phyloP scores from a whole-genome alignment of 805 yeast species.

The Yamadazyma tumulicola region DNA sequence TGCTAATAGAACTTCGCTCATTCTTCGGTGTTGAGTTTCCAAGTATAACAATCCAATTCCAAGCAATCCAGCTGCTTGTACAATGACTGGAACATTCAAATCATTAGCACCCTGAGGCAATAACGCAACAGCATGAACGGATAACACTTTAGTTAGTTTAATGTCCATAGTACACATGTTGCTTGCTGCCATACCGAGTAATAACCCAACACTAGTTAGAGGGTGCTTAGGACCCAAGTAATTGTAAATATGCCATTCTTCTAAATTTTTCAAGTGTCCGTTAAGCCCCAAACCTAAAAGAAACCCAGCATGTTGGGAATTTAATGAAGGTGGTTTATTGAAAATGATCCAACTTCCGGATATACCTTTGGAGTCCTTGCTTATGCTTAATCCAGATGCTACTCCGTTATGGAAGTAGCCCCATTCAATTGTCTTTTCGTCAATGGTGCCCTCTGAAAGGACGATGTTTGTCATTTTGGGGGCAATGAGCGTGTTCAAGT shows the following conservation, averaged over 20 bases:
- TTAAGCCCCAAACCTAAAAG: conserved; percentile 87
- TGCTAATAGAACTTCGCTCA: conserved; percentile 73
- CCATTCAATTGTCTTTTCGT: conserved; percentile 60
- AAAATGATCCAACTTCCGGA: conserved; percentile 91
- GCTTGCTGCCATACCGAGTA: conserved; percentile 93
- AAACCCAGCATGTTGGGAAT: conserved; percentile 91
- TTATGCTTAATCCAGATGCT: conserved; percentile 76
- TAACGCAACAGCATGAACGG: conserved; percentile 89
- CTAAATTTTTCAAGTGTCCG: conserved; percentile 78
- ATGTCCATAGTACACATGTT: conserved; percentile 76
- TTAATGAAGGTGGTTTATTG: conserved; percentile 67
- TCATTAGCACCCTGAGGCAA: conserved; percentile 90
- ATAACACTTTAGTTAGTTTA: conserved; percentile 82
- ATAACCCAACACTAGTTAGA: conserved; percentile 77
- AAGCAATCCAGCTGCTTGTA: conserved; percentile 87
- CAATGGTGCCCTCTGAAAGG: conserved; percentile 50
- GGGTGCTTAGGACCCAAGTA: conserved; percentile 87
- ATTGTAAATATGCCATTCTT: conserved; percentile 96
- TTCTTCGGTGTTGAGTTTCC: conserved; percentile 75
- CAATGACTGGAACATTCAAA: conserved; percentile 74
- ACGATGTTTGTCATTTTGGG: conserved; percentile 67
- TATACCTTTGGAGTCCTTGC: conserved; percentile 63
- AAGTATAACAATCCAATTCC: conserved; percentile 85
- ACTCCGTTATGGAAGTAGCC: conserved; percentile 92
- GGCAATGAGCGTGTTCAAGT: conserved; percentile 59